Base-by-base conservation (phyloP, 106 monocot genomes). In the Narthecium ossifragum region DNA sequence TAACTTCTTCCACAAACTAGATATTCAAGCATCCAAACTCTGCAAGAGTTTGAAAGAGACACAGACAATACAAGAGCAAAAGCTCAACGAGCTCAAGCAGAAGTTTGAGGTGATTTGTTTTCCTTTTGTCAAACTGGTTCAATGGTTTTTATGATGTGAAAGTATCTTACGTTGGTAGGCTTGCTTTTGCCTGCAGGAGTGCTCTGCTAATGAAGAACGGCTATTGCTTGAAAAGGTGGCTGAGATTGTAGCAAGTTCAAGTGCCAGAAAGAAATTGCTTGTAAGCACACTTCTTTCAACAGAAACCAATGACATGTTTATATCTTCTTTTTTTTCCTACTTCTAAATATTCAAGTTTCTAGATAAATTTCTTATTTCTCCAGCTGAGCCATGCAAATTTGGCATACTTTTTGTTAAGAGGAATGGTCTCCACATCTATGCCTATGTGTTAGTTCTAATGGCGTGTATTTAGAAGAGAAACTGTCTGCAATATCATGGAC, bases 211-310 rank as follows among this genome's bases (percentile, higher is more conserved):
- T 66, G 96, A 98, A 79, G 96, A 98, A 59, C 84, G 55, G 38
- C 81, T 87, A 73, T 41, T 98, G 38, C 63, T 98, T 39, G 79
- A 84, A 62, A 98, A 86, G 57, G 86, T 98, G 34, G 82, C 84
- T 26, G 80, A 86, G 62, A 90, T 98, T 86, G 61, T 90, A 34
- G 90, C 86, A 51, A 84, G 76, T 72, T 98, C 90, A 65, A 86
- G 75, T 67, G 67, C 83, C n/a, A 73, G 86, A 53, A 90, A 96
- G 71, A 86, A 73, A 73, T 63, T 73, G 38, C 69, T 90, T 80
- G 96, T 96, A 86, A 26, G n/a, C 34, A 26, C n/a, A n/a, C n/a
- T n/a, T n/a, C n/a, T n/a, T n/a, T n/a, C n/a, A n/a, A n/a, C n/a
- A n/a, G n/a, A n/a, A n/a, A n/a, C n/a, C n/a, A n/a, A n/a, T n/a